These are phyloP conservation scores for Tuber magnatum DNA, from an alignment of 495 filamentous ascomycete species.

Conservation along the genomic window DNA sequence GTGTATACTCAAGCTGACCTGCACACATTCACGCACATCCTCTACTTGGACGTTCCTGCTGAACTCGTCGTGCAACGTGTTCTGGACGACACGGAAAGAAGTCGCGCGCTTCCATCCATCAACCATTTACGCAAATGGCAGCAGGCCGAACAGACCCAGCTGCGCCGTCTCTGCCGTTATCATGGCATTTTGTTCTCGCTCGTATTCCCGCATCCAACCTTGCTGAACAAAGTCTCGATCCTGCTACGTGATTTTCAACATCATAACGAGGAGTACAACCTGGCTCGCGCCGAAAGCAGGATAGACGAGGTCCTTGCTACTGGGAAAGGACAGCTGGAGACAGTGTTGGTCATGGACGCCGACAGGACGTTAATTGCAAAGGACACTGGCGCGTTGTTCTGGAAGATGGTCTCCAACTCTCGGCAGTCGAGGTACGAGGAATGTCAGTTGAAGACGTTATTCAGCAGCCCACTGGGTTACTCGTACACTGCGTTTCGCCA, in stretches of 20 bases:
- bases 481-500: constrained; percentile 55
- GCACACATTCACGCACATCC: constrained; percentile 52
- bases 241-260: constrained; percentile 44
- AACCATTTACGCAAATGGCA: constrained; percentile 51
- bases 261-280: constrained; percentile 47
- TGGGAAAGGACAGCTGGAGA: constrained; percentile 40
- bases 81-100: constrained; percentile 43
- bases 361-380: constrained; percentile 53
- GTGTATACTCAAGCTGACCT: constrained; percentile 50
- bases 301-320: constrained; percentile 44
- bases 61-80: constrained; percentile 43
- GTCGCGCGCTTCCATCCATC: constrained; percentile 42
- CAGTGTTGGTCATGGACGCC: constrained; percentile 52
- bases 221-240: constrained; percentile 28
- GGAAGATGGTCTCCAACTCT: constrained; percentile 41
- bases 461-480: constrained; percentile 49
- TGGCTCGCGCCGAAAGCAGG: constrained; percentile 38
- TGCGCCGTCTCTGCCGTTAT: constrained; percentile 48
- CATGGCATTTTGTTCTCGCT: constrained; percentile 49
- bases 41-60: constrained; percentile 52
- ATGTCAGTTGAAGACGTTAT: constrained; percentile 47
- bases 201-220: constrained; percentile 23
- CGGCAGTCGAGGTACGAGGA: constrained; percentile 10
- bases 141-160: constrained; percentile 46
- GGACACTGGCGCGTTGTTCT: constrained; percentile 54